Base-by-base conservation (phyloP, 2,329 filamentous ascomycete species). In the Zalaria obscura region DNA sequence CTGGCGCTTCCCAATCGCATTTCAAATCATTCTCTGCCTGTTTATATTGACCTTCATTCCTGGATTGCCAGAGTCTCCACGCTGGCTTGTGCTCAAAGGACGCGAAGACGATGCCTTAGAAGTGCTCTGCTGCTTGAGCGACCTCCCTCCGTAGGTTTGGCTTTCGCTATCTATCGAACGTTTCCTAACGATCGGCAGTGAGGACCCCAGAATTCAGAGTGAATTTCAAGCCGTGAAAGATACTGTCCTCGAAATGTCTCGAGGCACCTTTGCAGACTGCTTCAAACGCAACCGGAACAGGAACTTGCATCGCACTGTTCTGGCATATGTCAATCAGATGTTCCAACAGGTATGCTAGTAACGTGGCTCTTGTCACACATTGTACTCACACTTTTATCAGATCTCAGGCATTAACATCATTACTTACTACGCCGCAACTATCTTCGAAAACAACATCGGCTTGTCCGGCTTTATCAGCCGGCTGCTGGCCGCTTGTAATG, bases 1-100 rank as follows among this genome's bases (percentile, higher is more conserved):
- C 11, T 42, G 41, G 41, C 36, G 41, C 26, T 42, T 42, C 31
- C 41, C 41, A 5, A 38, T 42, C 33, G 43, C 44, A 5, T 72
- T 76, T 52, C 73, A 76, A 53, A 72, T 74, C 47, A 50, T 73
- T 28, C 70, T 76, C 40, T 70, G 72, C 0, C 44, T 70, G 1
- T 59, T 75, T 29, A 72, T 75, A 25, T 58, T 71, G 36, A 52
- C 45, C n/a, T 61, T 67, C 36, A 64, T 73, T 33, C 59, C 70
- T 42, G 61, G 62, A 10, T 59, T 76, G 1, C 73, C 73, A 6
- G 73, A 78, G 28, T 74, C 70, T 0, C 73, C 73, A 6, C 65
- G 74, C 40, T 76, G 73, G 69, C 60, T 72, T 1, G 58, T 63
- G 3, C 52, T 61, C 31, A 49, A 65, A 18, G 66, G 61, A 9